Evolutionary conservation across 2,329 filamentous ascomycete species (phyloP).

Genomic region (Xylaria sp.): DNA sequence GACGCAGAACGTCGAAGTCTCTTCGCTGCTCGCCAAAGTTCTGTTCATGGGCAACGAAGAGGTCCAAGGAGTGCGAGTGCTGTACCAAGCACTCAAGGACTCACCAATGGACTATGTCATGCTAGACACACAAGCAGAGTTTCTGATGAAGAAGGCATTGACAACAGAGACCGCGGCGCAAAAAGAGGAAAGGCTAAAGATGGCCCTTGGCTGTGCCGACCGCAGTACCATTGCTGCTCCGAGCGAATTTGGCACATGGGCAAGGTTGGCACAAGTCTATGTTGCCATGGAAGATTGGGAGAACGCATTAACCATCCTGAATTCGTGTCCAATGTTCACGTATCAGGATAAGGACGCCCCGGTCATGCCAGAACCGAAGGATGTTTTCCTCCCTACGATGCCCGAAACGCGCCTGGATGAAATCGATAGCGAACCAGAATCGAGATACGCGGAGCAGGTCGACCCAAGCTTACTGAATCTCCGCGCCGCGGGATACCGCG

Average conservation of each 20-base stretch:
- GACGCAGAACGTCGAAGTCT: conserved; percentile 87
- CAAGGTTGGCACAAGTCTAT: conserved; percentile 89
- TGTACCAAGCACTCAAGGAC: conserved; percentile 87
- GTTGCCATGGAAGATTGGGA: conserved; percentile 96
- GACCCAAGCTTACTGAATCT: conserved; percentile 85
- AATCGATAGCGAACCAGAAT: conserved; percentile 88
- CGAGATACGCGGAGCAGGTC: conserved; percentile 80
- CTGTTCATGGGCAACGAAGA: conserved; percentile 95
- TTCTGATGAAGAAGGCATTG: conserved; percentile 81
- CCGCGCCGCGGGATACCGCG: conserved; percentile 86
- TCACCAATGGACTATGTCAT: conserved; percentile 97
- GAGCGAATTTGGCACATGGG: conserved; percentile 97
- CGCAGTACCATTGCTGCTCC: conserved; percentile 92
- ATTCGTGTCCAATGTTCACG: conserved; percentile 99
- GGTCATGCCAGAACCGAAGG: conserved; percentile 88
- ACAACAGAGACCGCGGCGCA: conserved; percentile 55
- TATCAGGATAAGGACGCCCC: conserved; percentile 98
- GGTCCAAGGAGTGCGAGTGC: conserved; percentile 86
- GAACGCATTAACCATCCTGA: conserved; percentile 88
- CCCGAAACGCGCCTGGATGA: conserved; percentile 91
- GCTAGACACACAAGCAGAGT: conserved; percentile 91
- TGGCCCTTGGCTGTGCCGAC: conserved; percentile 92
- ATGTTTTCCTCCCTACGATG: conserved; percentile 83
- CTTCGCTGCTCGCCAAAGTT: conserved; percentile 87
- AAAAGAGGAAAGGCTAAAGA: conserved; percentile 70